A percentile compares a stretch with the other conserved stretches of the same genome.
phyloP scores from a whole-genome alignment of 1,284 basidiomycete genomes.

The Puccinia hordei region DNA sequence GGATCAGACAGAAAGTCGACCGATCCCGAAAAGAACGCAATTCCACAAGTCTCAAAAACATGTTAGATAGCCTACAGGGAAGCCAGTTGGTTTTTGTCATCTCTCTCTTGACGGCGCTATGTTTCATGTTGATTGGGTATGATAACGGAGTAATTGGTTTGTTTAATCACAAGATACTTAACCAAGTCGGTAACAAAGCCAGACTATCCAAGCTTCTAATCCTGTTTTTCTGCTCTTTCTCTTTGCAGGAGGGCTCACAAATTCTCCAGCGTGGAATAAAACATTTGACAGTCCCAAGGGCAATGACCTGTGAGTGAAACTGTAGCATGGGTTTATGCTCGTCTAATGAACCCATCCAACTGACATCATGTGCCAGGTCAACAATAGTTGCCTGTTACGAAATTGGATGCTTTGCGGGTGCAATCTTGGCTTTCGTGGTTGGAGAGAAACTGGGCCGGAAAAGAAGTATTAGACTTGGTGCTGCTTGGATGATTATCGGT shows the following conservation, averaged over 20 bases:
- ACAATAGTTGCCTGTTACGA: conserved; percentile 59
- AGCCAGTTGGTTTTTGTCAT: conserved; percentile 33
- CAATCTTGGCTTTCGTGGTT: conserved; percentile 56
- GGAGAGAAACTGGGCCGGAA: conserved; percentile 57
- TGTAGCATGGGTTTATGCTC: background rate
- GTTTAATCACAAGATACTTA: background rate
- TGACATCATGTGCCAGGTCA: conserved; percentile 51
- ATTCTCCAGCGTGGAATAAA: conserved; percentile 41
- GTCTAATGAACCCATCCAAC: conserved; percentile 26
- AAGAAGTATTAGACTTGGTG: conserved; percentile 56
- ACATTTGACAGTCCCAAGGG: conserved; percentile 35
- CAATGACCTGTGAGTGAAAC: conserved; percentile 25
- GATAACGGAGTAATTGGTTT: conserved; percentile 48
- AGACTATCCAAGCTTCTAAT: background rate
- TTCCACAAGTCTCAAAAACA: conserved; percentile 2
- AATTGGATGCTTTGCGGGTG: conserved; percentile 57
- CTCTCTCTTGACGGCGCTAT: conserved; percentile 55
- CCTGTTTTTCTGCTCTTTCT: no score
- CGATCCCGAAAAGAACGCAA: background rate
- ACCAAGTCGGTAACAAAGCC: background rate
- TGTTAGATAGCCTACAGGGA: conserved; percentile 11
- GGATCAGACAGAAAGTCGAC: background rate
- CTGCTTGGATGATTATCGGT: conserved; percentile 57
- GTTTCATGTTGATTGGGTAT: conserved; percentile 58
- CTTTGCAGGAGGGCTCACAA: conserved; percentile 41